Conservation (phyloP, 2,329 filamentous ascomycete genomes). For the Aspergillus sp. region DNA sequence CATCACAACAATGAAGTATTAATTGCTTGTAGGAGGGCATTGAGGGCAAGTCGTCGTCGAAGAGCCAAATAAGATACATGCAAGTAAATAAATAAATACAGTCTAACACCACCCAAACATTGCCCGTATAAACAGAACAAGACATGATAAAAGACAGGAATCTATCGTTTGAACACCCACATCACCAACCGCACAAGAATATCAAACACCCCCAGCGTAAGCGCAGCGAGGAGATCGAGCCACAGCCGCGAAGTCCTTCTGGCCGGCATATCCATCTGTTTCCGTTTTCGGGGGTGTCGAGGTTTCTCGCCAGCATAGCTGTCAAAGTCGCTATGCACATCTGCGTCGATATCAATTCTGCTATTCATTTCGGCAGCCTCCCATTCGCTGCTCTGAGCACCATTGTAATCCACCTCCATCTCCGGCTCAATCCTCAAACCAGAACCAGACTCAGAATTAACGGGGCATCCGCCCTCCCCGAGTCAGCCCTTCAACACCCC, state of each 20-base stretch:
- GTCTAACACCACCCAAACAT: too few species aligned
- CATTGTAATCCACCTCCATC: neutral
- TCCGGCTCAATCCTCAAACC: neutral
- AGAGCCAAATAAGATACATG: neutral
- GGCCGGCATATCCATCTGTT: neutral
- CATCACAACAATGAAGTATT: too few species aligned
- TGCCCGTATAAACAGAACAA: neutral
- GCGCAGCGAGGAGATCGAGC: neutral
- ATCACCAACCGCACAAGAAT: neutral
- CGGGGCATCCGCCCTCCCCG: neutral
- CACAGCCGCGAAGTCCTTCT: neutral
- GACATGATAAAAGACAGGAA: neutral
- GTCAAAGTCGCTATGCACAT: neutral
- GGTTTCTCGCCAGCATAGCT: neutral
- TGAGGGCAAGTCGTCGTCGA: too few species aligned
- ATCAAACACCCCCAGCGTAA: neutral
- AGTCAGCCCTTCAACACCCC: neutral
- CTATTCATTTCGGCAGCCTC: too few species aligned
- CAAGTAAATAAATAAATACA: neutral
- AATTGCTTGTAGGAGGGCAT: too few species aligned
- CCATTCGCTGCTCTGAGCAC: too few species aligned
- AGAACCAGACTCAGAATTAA: too few species aligned
- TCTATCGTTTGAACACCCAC: neutral
- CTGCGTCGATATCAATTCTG: neutral
- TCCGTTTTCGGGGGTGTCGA: neutral